Base-by-base conservation (phyloP, 2,329 filamentous ascomycete species). In the Basipetospora sp. region DNA sequence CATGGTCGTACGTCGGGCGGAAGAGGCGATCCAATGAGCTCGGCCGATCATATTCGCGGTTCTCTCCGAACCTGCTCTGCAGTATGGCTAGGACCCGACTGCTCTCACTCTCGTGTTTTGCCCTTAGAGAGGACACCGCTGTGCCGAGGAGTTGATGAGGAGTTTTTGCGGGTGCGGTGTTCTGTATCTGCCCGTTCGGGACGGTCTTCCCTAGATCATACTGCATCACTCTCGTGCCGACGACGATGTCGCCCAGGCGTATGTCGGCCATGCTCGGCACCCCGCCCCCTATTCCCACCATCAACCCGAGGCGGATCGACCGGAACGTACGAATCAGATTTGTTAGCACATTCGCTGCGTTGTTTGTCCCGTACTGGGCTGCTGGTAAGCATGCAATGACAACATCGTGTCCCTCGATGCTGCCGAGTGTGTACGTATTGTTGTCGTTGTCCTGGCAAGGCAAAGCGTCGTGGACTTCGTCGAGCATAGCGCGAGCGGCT, bases 311-410 rank as follows among this genome's bases (percentile, higher is more conserved):
- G 0, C 30, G n/a, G 0, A 48, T 38, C 0, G 25, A 31, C 0
- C 27, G 68, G 41, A 60, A 74, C 26, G 79, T 67, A 13, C 27
- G 37, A 2, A 14, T 13, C 33, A 47, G 36, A 14, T 45, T 31
- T 13, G 33, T 44, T 8, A 43, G n/a, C 0, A 52, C 50, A 1
- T 26, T 46, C 0, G 50, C 44, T 0, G 52, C 49, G 2, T 46
- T 48, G 4, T 45, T 51, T 0, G 36, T 48, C 0, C 50, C 50
- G 2, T 51, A 50, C 6, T 45, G 39, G 0, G 36, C 39, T 1
- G 8, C 8, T 1, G 49, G 52, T 1, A 53, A 6, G 4, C 50
- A 52, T 1, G 47, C 48, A n/a, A 53, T 45, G 5, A 49, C 51
- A 13, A 53, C 18, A 1, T 53, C 50, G 22, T 54, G 52, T 0